Percentiles rank a stretch among this genome's conserved stretches.
Evolutionary conservation across 1,284 basidiomycete species (phyloP).

Genomic region (Phellopilus nigrolimitatus): DNA sequence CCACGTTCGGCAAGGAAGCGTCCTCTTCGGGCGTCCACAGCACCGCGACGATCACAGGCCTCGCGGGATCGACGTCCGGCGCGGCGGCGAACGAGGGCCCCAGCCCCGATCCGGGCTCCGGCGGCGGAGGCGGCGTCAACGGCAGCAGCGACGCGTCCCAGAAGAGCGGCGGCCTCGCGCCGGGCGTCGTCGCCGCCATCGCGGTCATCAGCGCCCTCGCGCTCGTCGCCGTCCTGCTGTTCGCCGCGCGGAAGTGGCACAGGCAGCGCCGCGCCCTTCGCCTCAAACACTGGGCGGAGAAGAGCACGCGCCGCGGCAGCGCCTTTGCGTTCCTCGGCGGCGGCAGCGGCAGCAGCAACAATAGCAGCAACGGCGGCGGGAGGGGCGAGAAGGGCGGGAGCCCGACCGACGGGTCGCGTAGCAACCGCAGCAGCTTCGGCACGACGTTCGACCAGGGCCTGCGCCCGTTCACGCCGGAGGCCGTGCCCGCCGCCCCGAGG

Average conservation of each 20-base stretch:
- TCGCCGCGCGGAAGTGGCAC: conserved; percentile 11
- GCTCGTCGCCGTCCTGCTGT: conserved; percentile 1
- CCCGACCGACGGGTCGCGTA: conserved; percentile 2
- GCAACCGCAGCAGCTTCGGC: conserved; percentile 17
- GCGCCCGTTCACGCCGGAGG: conserved; percentile 9
- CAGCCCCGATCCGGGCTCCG: neutral
- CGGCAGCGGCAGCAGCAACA: neutral
- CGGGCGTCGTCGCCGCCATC: conserved; percentile 15
- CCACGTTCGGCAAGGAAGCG: no score
- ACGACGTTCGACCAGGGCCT: conserved; percentile 15
- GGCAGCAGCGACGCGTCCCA: neutral
- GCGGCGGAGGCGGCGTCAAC: neutral
- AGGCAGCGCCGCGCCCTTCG: conserved; percentile 10
- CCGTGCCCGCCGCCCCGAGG: neutral
- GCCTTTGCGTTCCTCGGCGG: neutral
- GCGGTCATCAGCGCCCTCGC: neutral
- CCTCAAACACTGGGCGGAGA: conserved; percentile 2
- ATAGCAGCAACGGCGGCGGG: neutral
- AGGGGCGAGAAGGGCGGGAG: neutral
- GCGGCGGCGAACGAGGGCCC: no score
- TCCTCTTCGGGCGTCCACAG: no score
- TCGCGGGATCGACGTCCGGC: no score
- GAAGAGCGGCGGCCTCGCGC: neutral
- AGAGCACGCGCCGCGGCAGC: no score
- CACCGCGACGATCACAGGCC: no score